A percentile compares a stretch with the other conserved stretches of the same genome.
Conservation (phyloP, 139 green algal genomes). For the Chlorella sp. region DNA sequence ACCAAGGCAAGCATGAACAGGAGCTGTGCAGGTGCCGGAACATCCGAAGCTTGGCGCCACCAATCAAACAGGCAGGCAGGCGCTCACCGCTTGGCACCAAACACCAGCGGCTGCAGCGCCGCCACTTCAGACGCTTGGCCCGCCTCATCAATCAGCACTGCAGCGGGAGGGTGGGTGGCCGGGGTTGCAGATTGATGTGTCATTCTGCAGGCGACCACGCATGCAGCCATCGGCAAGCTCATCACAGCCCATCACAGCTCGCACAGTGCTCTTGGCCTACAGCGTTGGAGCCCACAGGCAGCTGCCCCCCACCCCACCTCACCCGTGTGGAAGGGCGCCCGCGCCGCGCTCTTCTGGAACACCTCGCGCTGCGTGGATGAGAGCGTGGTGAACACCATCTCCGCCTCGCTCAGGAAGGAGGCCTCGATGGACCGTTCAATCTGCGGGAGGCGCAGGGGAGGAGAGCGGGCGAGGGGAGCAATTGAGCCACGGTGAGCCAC, state of each 20-base stretch:
- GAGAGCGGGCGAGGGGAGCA: no score
- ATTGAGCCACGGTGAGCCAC: no score
- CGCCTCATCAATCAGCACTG: constrained; percentile 96
- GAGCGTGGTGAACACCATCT: constrained; percentile 92
- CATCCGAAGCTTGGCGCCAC: not conserved
- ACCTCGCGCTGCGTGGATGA: constrained; percentile 68
- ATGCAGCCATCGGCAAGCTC: no score
- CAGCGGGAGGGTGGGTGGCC: not conserved
- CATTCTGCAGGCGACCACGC: no score
- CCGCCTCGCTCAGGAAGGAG: constrained; percentile 66
- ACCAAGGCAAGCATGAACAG: not conserved
- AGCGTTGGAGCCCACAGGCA: not conserved
- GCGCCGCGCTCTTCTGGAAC: constrained; percentile 31
- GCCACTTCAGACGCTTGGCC: constrained; percentile 89
- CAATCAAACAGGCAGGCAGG: not conserved
- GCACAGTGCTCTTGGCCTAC: no score
- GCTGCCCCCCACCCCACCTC: not conserved
- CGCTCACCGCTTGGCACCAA: constrained; percentile 67
- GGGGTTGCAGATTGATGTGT: no score
- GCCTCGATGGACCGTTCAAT: constrained; percentile 57
- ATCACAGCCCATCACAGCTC: no score
- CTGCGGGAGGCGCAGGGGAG: no score
- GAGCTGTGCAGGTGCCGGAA: not conserved
- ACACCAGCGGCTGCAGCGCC: constrained; percentile 85
- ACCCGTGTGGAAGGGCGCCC: constrained; percentile 44